These are phyloP conservation scores for Eucalyptus tenuipes DNA, from an alignment of 345 rosid genomes.

Conservation along the genomic window DNA sequence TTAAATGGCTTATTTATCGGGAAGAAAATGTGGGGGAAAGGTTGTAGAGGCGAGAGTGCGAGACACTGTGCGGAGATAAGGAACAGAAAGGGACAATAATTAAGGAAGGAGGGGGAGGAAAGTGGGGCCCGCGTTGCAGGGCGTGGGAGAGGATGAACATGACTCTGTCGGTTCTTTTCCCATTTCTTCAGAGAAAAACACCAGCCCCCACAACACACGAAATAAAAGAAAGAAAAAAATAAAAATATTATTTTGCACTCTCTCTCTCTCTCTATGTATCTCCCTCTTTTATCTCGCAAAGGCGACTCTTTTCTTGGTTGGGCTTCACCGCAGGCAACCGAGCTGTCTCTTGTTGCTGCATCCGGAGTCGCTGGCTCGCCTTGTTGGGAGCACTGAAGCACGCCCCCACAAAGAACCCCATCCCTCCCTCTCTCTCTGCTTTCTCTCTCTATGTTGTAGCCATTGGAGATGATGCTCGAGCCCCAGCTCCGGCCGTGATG, in stretches of 20 bases:
- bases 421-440: background rate
- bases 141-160: slow-evolving; percentile 94
- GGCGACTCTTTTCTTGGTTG: slow-evolving; percentile 4
- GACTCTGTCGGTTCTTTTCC: slow-evolving; percentile 92
- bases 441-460: no score
- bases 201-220: background rate
- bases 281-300: background rate
- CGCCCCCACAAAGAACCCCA: background rate
- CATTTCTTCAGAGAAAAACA: background rate
- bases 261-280: background rate
- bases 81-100: slow-evolving; percentile 31
- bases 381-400: slow-evolving; percentile 82
- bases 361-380: slow-evolving; percentile 4
- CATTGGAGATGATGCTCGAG: background rate
- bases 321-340: slow-evolving; percentile 93
- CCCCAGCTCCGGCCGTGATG: background rate
- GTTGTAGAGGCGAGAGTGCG: background rate
- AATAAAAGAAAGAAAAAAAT: background rate
- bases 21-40: background rate
- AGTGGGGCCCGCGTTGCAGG: slow-evolving; percentile 34
- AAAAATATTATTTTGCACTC: background rate
- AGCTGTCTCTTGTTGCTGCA: slow-evolving; percentile 60
- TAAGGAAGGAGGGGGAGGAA: slow-evolving; percentile 6
- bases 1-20: background rate
- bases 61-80: background rate